A percentile compares a stretch with the other conserved stretches of the same genome.
Conservation (phyloP, 2,329 filamentous ascomycete species). For the Thelonectria olida region DNA sequence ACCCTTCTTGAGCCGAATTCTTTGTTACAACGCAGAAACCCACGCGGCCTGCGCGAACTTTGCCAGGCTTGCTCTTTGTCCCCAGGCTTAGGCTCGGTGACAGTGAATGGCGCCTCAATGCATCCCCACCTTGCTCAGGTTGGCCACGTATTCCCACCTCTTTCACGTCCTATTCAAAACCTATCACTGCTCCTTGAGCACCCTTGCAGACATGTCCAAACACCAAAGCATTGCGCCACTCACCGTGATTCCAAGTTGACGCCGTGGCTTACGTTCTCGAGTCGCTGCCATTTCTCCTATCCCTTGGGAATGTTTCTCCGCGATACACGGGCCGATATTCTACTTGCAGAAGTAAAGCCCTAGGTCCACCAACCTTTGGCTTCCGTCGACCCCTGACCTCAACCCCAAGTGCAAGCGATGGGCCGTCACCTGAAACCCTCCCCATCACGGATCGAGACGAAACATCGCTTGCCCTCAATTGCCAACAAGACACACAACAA, state of each 20-base stretch:
- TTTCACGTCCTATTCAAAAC: neutral
- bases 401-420: neutral
- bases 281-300: neutral
- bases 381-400: neutral
- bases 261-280: neutral
- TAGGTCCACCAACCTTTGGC: neutral
- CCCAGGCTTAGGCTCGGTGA: neutral
- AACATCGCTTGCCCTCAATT: neutral
- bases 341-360: neutral
- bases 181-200: neutral
- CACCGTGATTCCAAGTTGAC: neutral
- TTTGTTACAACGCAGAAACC: neutral
- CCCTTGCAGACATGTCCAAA: neutral
- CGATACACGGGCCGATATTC: neutral
- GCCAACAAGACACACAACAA: neutral
- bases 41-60: neutral
- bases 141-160: neutral
- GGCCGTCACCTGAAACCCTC: slow-evolving; percentile 17
- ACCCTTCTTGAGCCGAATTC: neutral
- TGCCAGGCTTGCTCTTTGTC: neutral
- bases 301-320: neutral
- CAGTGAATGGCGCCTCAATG: neutral
- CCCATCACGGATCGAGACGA: slow-evolving; percentile 10
- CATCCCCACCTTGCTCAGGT: neutral
- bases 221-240: slow-evolving; percentile 8